phyloP scores from a whole-genome alignment of 352 stramenopile genomes.

The Halophytophthora batemanensis region DNA sequence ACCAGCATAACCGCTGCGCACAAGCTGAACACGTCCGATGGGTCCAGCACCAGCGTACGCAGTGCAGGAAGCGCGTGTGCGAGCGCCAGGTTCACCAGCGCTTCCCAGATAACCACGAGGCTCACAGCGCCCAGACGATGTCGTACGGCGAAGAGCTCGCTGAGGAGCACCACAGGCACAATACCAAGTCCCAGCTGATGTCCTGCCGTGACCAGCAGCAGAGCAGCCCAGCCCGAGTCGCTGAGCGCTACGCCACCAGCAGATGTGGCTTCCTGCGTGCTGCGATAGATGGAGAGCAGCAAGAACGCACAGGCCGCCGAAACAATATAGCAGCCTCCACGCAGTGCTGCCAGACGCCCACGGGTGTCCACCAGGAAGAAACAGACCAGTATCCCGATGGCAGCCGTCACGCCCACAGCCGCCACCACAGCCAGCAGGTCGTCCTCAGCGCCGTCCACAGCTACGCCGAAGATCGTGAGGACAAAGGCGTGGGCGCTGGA shows the following conservation, averaged over 20 bases:
- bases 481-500: constrained; percentile 34
- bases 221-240: constrained; percentile 54
- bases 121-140: constrained; percentile 64
- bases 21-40: constrained; percentile 42
- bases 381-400: constrained; percentile 45
- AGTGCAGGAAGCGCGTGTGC: constrained; percentile 35
- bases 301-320: constrained; percentile 43
- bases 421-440: constrained; percentile 43
- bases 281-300: constrained; percentile 40
- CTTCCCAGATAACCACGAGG: constrained; percentile 62
- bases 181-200: constrained; percentile 66
- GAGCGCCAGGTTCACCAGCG: constrained; percentile 38
- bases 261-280: constrained; percentile 10
- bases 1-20: constrained; percentile 37
- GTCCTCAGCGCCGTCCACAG: constrained; percentile 47
- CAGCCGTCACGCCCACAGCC: constrained; percentile 38
- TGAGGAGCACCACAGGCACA: constrained; percentile 52
- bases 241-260: constrained; percentile 29
- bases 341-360: constrained; percentile 46
- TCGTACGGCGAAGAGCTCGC: constrained; percentile 69
- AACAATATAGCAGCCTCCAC: constrained; percentile 60
- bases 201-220: constrained; percentile 62
- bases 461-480: constrained; percentile 60
- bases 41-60: constrained; percentile 30
- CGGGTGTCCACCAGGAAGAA: constrained; percentile 69